Evolutionary conservation across 2,329 filamentous ascomycete genomes (phyloP), one percentile per base, ranked within the genome.

Genomic region (Parasarocladium wereldwijsianum): DNA sequence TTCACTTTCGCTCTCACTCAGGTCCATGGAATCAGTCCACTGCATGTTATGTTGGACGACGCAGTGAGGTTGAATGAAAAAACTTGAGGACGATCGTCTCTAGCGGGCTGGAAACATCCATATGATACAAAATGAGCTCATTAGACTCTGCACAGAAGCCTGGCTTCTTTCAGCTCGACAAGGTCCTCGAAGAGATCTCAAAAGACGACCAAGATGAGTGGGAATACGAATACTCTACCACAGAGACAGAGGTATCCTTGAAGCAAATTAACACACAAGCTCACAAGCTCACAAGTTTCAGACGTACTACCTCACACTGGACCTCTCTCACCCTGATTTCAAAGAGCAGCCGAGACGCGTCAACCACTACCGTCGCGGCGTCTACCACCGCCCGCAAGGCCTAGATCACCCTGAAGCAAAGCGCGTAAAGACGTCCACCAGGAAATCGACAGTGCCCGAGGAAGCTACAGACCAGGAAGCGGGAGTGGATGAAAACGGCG

Each of bases 161-260:
- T n/a, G n/a, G n/a, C n/a, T n/a, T n/a, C n/a, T 21, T 30, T 13
- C 28, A 24, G 13, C 15, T 53, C 17, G 43, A 53, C 18, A 42
- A 48, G 26, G 29, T 44, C 10, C 18, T 47, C 17, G 29, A 39
- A n/a, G 39, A 47, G 21, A 33, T 46, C 11, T 15, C 36, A 36
- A 23, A 20, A 8, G 55, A 58, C 17, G 62, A 60, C 5, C 57
- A 72, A 35, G 66, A 76, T 28, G 70, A 74, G 29, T 77, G 70
- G 69, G 72, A 77, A 42, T 76, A 76, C 39, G 72, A 77, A 39
- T 77, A 77, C 42, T 76, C 72, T 0, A 50, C 55, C 3, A 73
- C 68, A 0, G 70, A 77, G 42, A 73, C 62, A 10, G 72, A 77
- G 57, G 71, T 69, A 35, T 12, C 41, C 11, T 5, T 14, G 15